Percentiles rank a stretch among this genome's conserved stretches.
These are phyloP conservation scores for Starmerella bombi DNA, from an alignment of 805 yeast genomes.

Conservation along the genomic window DNA sequence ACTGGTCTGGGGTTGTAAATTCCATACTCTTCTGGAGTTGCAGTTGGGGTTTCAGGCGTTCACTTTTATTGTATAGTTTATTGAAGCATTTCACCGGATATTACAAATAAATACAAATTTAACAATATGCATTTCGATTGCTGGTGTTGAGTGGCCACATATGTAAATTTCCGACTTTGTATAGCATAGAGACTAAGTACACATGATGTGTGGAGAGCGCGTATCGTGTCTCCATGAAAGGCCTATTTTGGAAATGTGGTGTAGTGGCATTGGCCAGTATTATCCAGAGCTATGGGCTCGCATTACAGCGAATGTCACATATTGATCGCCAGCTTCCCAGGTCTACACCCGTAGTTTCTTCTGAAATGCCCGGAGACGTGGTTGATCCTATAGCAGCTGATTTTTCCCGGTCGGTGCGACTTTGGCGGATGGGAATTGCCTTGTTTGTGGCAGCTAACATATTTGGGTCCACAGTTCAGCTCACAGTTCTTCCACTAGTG, in stretches of 20 bases:
- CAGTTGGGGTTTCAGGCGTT: no score
- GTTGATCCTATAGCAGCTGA: neutral
- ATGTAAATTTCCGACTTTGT: no score
- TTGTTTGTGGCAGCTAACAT: constrained; percentile 62
- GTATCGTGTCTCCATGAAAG: no score
- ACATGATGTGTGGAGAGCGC: no score
- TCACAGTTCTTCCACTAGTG: constrained; percentile 69
- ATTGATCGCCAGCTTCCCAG: constrained; percentile 21
- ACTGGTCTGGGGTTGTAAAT: no score
- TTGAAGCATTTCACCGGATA: no score
- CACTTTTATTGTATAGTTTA: no score
- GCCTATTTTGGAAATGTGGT: constrained; percentile 21
- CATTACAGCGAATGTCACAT: constrained; percentile 70
- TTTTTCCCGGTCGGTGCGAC: constrained; percentile 1
- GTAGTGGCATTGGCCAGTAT: constrained; percentile 68
- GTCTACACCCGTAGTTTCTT: neutral
- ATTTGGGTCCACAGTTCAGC: constrained; percentile 70
- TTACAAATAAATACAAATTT: no score
- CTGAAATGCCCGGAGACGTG: neutral
- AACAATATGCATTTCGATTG: no score
- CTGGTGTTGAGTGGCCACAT: no score
- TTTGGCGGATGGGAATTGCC: constrained; percentile 65
- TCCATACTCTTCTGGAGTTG: no score
- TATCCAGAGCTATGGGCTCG: constrained; percentile 67
- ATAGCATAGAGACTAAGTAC: no score